Evolutionary conservation across 192 early-diverging fungal genomes (phyloP), one percentile per base, ranked within the genome.

Genomic region (Chytriomyces hyalinus): DNA sequence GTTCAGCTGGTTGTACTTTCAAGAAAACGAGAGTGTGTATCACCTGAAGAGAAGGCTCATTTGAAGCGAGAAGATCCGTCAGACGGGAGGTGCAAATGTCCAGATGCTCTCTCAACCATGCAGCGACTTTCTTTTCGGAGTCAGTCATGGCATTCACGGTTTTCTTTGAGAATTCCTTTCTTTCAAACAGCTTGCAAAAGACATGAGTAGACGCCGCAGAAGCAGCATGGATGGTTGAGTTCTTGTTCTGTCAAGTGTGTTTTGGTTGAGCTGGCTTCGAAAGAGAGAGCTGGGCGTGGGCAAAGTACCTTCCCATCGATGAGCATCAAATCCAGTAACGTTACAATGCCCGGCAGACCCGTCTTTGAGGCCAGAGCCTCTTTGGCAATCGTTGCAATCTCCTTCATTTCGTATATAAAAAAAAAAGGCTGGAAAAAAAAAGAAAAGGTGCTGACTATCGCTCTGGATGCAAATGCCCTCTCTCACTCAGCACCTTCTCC

Each of bases 101-200:
- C 80, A 94, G 93, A 65, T 95, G 92, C 36, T 91, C 90, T 5
- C 92, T 87, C 15, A 96, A 84, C 95, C 94, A 96, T 4, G 84
- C 75, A 1, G 85, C 84, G 43, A 96, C 88, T 45, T 92, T 88
- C 10, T 80, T 81, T 71, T 84, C 83, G n/a, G 87, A 66, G 9
- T 87, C 81, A 13, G 85, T 80, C 28, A 76, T 71, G 9, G 62
- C 65, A 17, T 72, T 67, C 24, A 63, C 69, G 28, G 44, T 67
- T 13, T 83, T 70, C 6, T 51, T 59, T 4, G 45, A 13, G 45
- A 86, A 22, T 45, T 81, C 76, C 2, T 81, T 80, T n/a, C 80
- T 74, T 75, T 76, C 75, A 17, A 82, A 46, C 15, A 86, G 72
- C 61, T 75, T 80, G 49, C 66, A 75, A 60, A 92, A 96, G 6